Evolutionary conservation across 768 basidiomycete genomes (phyloP), one percentile per base, ranked within the genome.

Genomic region (Cantharellus anzutake): DNA sequence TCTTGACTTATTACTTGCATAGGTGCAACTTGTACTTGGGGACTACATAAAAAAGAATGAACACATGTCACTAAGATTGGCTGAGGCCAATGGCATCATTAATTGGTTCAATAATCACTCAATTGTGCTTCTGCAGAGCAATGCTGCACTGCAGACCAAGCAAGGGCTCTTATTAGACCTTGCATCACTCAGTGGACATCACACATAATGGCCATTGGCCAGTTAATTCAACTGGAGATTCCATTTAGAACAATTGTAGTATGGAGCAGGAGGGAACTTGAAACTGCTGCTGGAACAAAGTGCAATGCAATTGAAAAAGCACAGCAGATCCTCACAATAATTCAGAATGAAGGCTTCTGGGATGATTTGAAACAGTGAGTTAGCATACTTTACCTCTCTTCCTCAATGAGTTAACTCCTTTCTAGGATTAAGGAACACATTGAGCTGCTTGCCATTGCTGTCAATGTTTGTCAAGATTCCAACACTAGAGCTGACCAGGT

Each of bases 71-170:
- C 7, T 55, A 11, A 11, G 35, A 11, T 11, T 55, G 11, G 11
- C 7, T 11, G 11, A 55, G 35, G 11, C 34, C 11, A 7, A 11
- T 7, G 52, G 35, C 7, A 7, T 55, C 7, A 34, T 55, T 7
- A 55, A 55, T 34, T 55, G 52, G 52, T 55, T 55, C 34, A 55
- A 55, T 35, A 55, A 55, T 35, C 52, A 55, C 34, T 55, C 52
- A 7, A 11, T 55, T 35, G 34, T 34, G 7, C 52, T 55, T 11
- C 34, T 11, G 7, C 7, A 7, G 52, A 55, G 52, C 52, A 55
- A 35, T 20, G 20, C 20, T 11, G 11, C 7, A 55, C 34, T 7
- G 11, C 44, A 7, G 44, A 48, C 44, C 20, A 48, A 20, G 44
- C 7, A 7, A 7, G 7, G 35, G 35, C 34, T 5, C 52, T 55